Evolutionary conservation across 2,329 filamentous ascomycete genomes (phyloP).

Genomic region (Hymenoscyphus repandus): DNA sequence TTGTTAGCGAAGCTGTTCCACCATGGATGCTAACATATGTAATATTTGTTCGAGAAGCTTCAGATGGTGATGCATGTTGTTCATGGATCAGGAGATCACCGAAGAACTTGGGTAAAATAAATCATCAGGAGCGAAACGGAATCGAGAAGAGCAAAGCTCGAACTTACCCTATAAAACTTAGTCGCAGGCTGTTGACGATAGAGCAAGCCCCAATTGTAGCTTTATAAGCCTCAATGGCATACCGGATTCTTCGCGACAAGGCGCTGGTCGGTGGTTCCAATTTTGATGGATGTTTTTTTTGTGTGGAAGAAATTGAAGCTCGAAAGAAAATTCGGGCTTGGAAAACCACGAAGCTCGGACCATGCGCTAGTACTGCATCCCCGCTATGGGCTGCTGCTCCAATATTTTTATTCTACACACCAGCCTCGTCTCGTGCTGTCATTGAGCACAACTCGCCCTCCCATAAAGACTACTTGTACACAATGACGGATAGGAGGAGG

Average conservation of each 20-base stretch:
- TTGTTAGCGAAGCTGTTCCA: conserved; percentile 5
- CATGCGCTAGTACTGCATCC: not conserved
- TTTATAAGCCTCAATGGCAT: not conserved
- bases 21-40: conserved; percentile 10
- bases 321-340: not conserved
- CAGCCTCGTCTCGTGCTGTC: no score
- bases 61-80: conserved; percentile 75
- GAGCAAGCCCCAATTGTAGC: not conserved
- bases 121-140: conserved; percentile 29
- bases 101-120: conserved; percentile 28
- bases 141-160: not conserved
- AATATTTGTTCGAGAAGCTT: conserved; percentile 34
- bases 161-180: conserved; percentile 1
- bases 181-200: not conserved
- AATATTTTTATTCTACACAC: not conserved
- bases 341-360: not conserved
- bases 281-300: not conserved
- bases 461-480: not conserved
- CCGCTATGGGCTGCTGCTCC: not conserved
- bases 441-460: no score
- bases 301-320: not conserved
- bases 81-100: conserved; percentile 34
- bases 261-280: not conserved
- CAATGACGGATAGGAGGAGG: conserved; percentile 79
- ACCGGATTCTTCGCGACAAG: no score